These are phyloP conservation scores for Darksidea phi DNA, from an alignment of 495 filamentous ascomycete species.

Conservation along the genomic window DNA sequence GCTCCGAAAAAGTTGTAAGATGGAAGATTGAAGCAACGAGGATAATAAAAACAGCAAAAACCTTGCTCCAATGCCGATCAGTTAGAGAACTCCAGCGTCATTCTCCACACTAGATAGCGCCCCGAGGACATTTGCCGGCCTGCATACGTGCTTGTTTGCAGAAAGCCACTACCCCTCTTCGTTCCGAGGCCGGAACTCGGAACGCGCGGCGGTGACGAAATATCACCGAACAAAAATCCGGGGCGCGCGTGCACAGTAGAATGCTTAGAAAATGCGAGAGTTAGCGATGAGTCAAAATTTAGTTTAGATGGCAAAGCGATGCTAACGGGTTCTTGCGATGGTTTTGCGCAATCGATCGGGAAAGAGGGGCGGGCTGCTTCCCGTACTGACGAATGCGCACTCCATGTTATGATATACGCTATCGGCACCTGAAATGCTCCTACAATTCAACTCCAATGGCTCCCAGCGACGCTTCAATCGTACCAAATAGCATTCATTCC, in stretches of 20 bases:
- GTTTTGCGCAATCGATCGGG: too few species aligned
- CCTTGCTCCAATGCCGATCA: background rate
- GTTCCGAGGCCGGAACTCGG: conserved; percentile 29
- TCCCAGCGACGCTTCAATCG: conserved; percentile 51
- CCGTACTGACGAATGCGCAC: too few species aligned
- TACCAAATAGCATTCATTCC: conserved; percentile 93
- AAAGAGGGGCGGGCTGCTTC: too few species aligned
- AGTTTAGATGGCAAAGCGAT: too few species aligned
- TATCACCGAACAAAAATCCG: background rate
- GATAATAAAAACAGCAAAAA: too few species aligned
- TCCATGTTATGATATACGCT: background rate
- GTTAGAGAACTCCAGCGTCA: background rate
- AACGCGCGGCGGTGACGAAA: background rate
- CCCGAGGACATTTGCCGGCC: conserved; percentile 31
- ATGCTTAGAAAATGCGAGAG: background rate
- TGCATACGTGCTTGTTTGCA: background rate
- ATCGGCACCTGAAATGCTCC: background rate
- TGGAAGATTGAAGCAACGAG: too few species aligned
- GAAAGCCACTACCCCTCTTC: conserved; percentile 10
- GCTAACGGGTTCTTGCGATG: too few species aligned
- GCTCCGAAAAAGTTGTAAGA: background rate
- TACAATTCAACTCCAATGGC: background rate
- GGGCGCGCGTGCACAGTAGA: background rate
- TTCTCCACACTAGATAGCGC: background rate
- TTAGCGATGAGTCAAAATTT: too few species aligned